These are phyloP conservation scores for Melastoma candidum DNA, from an alignment of 441 rosid genomes.

Conservation along the genomic window DNA sequence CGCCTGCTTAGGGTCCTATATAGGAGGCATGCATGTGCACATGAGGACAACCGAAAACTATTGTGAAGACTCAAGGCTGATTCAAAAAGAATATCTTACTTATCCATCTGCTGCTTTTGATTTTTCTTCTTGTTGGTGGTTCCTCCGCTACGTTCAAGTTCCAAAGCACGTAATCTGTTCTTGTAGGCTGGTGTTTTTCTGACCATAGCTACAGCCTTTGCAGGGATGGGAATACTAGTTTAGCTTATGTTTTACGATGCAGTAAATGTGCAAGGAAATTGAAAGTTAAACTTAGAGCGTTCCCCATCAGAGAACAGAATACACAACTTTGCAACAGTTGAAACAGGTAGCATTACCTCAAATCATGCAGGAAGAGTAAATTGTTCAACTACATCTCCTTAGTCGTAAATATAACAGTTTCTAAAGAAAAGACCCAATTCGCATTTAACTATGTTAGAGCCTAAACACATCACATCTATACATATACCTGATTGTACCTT, in stretches of 20 bases:
- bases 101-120: slow-evolving; percentile 71
- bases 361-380: not conserved
- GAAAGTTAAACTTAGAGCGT: not conserved
- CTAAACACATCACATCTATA: slow-evolving; percentile 3
- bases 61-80: no score
- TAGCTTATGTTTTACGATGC: no score
- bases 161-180: slow-evolving; percentile 75
- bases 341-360: not conserved
- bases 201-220: slow-evolving; percentile 75
- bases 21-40: no score
- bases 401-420: no score
- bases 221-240: slow-evolving; percentile 9
- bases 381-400: no score
- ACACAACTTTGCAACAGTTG: no score
- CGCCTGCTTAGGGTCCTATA: no score
- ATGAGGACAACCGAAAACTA: no score
- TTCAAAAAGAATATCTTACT: slow-evolving; percentile 27
- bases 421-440: no score
- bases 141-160: slow-evolving; percentile 81
- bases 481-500: slow-evolving; percentile 75
- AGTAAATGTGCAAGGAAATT: not conserved
- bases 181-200: slow-evolving; percentile 92
- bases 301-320: no score
- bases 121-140: slow-evolving; percentile 64
- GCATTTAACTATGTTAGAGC: not conserved